Evolutionary conservation across 129 eudicot genomes (phyloP).

Genomic region (Deinandra increscens): DNA sequence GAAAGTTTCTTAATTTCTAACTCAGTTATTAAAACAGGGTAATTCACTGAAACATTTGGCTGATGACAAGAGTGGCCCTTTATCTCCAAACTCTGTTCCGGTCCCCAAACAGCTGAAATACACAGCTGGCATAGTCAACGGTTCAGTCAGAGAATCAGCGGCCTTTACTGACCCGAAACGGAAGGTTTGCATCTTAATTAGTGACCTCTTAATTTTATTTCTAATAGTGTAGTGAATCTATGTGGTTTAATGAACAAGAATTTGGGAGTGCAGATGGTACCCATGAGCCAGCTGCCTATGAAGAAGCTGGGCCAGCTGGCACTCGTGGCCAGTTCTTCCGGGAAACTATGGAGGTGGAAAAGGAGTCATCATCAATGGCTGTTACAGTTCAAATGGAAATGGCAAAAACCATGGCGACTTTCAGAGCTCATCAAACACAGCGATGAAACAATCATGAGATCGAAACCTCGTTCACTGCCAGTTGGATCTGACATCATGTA

Average conservation of each 20-base stretch:
- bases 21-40: slow-evolving; percentile 41
- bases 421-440: slow-evolving; percentile 82
- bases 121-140: slow-evolving; percentile 89
- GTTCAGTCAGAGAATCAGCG: slow-evolving; percentile 80
- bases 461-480: slow-evolving; percentile 52
- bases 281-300: slow-evolving; percentile 78
- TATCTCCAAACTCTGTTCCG: slow-evolving; percentile 84
- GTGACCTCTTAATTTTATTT: neutral
- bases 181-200: slow-evolving; percentile 48
- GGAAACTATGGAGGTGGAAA: slow-evolving; percentile 98
- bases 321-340: slow-evolving; percentile 71
- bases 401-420: slow-evolving; percentile 99
- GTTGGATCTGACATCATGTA: slow-evolving; percentile 54
- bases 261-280: slow-evolving; percentile 70
- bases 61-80: slow-evolving; percentile 70
- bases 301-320: slow-evolving; percentile 78
- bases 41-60: slow-evolving; percentile 67
- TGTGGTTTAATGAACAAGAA: slow-evolving; percentile 4
- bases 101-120: slow-evolving; percentile 93
- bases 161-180: slow-evolving; percentile 87
- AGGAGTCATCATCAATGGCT: slow-evolving; percentile 99
- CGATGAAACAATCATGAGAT: slow-evolving; percentile 77
- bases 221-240: neutral
- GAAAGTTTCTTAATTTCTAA: slow-evolving; percentile 8
- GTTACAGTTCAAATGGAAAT: slow-evolving; percentile 92